phyloP scores from a whole-genome alignment of 164 flowering plant species.

The Brasenia schreberi region DNA sequence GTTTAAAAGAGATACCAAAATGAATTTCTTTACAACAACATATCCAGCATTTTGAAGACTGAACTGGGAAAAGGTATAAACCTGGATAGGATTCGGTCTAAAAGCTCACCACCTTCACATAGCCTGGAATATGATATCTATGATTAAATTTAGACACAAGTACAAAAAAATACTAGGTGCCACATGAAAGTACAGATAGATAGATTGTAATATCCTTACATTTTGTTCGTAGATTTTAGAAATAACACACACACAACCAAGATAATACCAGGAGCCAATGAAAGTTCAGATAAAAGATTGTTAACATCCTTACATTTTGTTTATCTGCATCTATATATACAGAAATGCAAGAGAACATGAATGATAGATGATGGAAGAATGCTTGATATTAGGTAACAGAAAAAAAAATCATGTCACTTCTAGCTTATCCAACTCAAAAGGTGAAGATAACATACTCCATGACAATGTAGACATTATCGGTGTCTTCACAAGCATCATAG shows the following conservation, averaged over 20 bases:
- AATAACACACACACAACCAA: background rate
- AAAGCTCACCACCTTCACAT: slow-evolving; percentile 95
- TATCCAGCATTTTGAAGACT: background rate
- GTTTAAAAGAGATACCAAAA: background rate
- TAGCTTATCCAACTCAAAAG: background rate
- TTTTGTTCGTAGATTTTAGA: slow-evolving; percentile 2
- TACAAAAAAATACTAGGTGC: background rate
- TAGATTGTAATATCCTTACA: background rate
- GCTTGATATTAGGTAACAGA: background rate
- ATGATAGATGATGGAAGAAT: background rate
- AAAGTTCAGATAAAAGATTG: no score
- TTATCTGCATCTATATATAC: no score
- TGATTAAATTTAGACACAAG: background rate
- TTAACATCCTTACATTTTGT: no score
- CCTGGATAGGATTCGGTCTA: slow-evolving; percentile 90
- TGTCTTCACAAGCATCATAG: slow-evolving; percentile 89
- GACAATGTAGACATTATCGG: slow-evolving; percentile 70
- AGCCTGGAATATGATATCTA: slow-evolving; percentile 28
- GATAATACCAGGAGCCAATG: background rate
- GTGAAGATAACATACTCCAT: slow-evolving; percentile 68
- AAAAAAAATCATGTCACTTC: background rate
- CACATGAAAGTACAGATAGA: background rate
- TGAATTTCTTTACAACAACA: background rate
- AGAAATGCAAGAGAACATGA: background rate
- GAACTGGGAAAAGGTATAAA: slow-evolving; percentile 9